A percentile compares a stretch with the other conserved stretches of the same genome.
phyloP scores from a whole-genome alignment of 306 rosid species.

The Dalbergia cochinchinensis region DNA sequence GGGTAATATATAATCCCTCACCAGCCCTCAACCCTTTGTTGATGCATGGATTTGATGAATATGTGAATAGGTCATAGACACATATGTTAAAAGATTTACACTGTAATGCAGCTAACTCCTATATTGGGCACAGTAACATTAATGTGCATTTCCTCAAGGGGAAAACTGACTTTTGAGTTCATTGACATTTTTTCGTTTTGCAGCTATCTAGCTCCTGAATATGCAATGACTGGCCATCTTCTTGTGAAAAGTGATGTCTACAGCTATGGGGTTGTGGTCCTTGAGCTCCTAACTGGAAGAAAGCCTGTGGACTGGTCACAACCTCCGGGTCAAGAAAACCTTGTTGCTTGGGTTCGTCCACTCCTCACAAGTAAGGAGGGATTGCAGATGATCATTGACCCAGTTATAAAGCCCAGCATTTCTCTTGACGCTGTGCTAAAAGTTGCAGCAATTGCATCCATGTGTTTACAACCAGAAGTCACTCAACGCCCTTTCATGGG shows the following conservation, averaged over 20 bases:
- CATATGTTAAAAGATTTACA: not conserved
- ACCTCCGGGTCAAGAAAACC: conserved; percentile 88
- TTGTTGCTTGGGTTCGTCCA: conserved; percentile 87
- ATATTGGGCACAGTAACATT: not conserved
- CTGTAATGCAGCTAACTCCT: not conserved
- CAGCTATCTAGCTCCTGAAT: conserved; percentile 95
- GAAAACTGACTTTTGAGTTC: conserved; percentile 29
- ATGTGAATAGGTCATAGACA: not conserved
- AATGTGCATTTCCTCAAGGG: not conserved
- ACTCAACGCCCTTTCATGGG: conserved; percentile 93
- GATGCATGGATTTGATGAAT: not conserved
- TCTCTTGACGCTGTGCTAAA: conserved; percentile 65
- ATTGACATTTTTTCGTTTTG: conserved; percentile 35
- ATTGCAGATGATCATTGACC: conserved; percentile 72
- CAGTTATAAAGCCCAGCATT: conserved; percentile 53
- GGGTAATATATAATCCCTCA: conserved; percentile 58
- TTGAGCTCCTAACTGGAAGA: conserved; percentile 87
- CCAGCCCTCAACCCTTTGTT: not conserved
- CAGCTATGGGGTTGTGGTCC: conserved; percentile 94
- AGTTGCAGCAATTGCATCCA: conserved; percentile 92
- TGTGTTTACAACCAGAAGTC: conserved; percentile 93
- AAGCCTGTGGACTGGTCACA: conserved; percentile 89
- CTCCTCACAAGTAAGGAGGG: conserved; percentile 80
- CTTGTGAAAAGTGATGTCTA: conserved; percentile 94
- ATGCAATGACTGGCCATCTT: conserved; percentile 96